Evolutionary conservation across 176 grass and related monocot species (phyloP).

Genomic region (Paspalum notatum): DNA sequence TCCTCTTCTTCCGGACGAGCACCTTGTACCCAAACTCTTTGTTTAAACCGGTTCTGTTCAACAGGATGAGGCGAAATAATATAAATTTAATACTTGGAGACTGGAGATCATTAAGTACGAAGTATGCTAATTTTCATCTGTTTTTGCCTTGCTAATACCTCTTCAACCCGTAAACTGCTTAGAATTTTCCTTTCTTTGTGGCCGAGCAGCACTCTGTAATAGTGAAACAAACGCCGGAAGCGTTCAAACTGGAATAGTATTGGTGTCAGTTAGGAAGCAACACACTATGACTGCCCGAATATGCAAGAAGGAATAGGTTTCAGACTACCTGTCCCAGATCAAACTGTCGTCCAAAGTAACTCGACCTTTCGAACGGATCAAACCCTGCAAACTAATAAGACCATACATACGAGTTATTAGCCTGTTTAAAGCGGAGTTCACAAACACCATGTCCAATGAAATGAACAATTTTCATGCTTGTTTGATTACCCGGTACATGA

Average conservation of each 20-base stretch:
- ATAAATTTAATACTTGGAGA: background rate
- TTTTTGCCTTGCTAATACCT: conserved; percentile 42
- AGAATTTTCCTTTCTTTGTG: conserved; percentile 87
- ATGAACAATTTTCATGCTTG: conserved; percentile 13
- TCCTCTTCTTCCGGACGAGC: conserved; percentile 85
- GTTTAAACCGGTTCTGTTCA: conserved; percentile 72
- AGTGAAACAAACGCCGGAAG: conserved; percentile 91
- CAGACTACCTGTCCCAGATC: conserved; percentile 81
- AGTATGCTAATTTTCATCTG: background rate
- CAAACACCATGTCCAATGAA: conserved; percentile 22
- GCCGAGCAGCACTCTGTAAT: conserved; percentile 76
- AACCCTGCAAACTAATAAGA: conserved; percentile 90
- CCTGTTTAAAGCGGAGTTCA: background rate
- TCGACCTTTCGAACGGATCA: conserved; percentile 97
- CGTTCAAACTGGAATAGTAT: conserved; percentile 76
- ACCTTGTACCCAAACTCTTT: conserved; percentile 80
- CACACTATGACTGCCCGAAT: background rate
- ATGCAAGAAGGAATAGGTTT: background rate
- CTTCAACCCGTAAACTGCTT: conserved; percentile 88
- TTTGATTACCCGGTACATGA: conserved; percentile 92
- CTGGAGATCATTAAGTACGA: background rate
- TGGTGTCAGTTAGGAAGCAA: background rate
- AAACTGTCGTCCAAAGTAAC: conserved; percentile 88
- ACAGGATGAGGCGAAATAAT: background rate
- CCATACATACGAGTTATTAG: conserved; percentile 43